phyloP scores from a whole-genome alignment of 2,329 filamentous ascomycete genomes.

The Phoma herbarum region DNA sequence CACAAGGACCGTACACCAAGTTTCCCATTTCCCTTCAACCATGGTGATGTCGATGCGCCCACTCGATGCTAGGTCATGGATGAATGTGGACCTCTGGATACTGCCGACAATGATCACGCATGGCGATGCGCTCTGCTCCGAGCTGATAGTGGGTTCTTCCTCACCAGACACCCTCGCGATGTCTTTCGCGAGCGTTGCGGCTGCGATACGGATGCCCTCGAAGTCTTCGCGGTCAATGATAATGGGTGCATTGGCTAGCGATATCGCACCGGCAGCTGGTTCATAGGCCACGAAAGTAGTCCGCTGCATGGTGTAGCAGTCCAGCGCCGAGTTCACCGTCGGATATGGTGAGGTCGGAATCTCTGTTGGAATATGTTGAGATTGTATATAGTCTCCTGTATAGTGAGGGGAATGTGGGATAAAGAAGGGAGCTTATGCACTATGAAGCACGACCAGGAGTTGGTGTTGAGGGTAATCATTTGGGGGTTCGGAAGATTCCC shows the following conservation, averaged over 20 bases:
- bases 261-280: background rate
- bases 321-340: background rate
- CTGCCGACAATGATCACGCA: background rate
- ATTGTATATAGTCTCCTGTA: background rate
- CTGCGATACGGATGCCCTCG: background rate
- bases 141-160: background rate
- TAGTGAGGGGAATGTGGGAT: too few relatives aligned
- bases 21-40: background rate
- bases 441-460: too few relatives aligned
- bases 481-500: too few relatives aligned
- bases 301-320: background rate
- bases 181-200: background rate
- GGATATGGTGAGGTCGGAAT: background rate
- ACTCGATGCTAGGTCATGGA: background rate
- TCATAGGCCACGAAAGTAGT: background rate
- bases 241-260: background rate
- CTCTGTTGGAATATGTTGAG: background rate
- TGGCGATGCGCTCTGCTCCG: background rate
- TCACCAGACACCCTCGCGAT: background rate
- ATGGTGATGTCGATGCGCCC: background rate
- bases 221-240: background rate
- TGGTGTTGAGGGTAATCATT: too few relatives aligned
- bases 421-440: too few relatives aligned
- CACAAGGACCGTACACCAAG: background rate
- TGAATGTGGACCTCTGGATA: background rate